These are phyloP conservation scores for Candida albicans DNA, from an alignment of 1,139 yeast species.

Conservation along the genomic window DNA sequence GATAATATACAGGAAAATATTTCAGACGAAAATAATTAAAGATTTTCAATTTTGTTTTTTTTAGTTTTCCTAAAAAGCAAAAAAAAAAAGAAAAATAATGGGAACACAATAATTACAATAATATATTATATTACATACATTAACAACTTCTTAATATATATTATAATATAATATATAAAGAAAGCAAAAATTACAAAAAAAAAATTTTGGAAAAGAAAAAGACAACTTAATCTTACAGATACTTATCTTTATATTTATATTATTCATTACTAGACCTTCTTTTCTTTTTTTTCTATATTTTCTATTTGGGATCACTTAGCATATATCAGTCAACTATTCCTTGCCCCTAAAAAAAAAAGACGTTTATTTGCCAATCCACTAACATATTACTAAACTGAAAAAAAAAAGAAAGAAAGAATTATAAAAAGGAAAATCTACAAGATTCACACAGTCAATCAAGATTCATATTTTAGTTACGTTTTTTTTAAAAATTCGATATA, in stretches of 20 bases:
- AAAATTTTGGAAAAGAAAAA: too few relatives aligned
- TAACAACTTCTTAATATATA: too few relatives aligned
- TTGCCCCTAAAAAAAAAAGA: too few relatives aligned
- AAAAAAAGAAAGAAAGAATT: background rate
- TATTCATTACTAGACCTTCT: too few relatives aligned
- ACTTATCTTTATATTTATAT: too few relatives aligned
- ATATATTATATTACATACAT: too few relatives aligned
- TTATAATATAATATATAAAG: too few relatives aligned
- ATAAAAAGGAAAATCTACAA: background rate
- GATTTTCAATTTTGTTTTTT: too few relatives aligned
- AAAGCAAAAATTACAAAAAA: too few relatives aligned
- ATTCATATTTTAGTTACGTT: background rate
- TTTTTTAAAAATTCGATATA: background rate
- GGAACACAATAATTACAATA: background rate
- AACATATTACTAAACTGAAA: background rate
- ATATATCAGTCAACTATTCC: too few relatives aligned
- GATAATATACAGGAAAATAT: background rate
- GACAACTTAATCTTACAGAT: too few relatives aligned
- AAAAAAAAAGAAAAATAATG: constrained; percentile 1
- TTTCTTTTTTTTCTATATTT: background rate
- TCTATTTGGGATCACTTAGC: background rate
- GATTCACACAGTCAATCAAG: background rate
- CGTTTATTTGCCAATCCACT: background rate
- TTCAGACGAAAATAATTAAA: background rate
- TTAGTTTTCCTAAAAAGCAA: background rate